phyloP scores from a whole-genome alignment of 176 grass and related monocot species.

The Otatea glauca region DNA sequence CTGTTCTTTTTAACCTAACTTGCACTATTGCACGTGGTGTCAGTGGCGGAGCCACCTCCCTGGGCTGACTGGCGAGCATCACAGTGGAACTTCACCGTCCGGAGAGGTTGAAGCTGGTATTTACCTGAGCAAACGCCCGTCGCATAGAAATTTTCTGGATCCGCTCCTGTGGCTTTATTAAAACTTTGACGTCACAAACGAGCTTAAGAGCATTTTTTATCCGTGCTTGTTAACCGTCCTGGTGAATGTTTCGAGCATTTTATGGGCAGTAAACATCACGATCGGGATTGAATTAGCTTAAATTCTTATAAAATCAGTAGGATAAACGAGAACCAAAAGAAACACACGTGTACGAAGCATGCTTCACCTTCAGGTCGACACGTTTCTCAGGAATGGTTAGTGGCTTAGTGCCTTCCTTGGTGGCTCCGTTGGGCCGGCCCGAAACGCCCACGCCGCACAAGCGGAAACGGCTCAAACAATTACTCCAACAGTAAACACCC shows the following conservation, averaged over 20 bases:
- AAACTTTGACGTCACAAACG: no score
- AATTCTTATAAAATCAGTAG: not conserved
- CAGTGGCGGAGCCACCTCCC: no score
- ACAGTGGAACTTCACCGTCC: no score
- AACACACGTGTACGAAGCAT: not conserved
- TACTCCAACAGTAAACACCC: conserved; percentile 2
- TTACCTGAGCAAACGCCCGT: no score
- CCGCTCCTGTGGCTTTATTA: no score
- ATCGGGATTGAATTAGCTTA: not conserved
- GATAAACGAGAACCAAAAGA: not conserved
- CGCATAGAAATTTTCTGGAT: no score
- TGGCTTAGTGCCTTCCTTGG: not conserved
- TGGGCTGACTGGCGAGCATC: no score
- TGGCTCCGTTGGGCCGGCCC: not conserved
- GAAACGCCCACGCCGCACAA: not conserved
- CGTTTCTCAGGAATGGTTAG: not conserved
- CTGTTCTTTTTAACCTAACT: no score
- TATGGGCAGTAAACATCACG: not conserved
- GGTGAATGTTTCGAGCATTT: not conserved
- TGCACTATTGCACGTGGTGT: no score
- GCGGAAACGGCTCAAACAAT: conserved; percentile 39
- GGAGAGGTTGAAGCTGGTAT: no score
- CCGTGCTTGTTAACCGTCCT: not conserved
- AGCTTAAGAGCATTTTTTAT: not conserved
- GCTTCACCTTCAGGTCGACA: not conserved